Base-by-base conservation (phyloP, 805 yeast species). In the Candida andamanensis region DNA sequence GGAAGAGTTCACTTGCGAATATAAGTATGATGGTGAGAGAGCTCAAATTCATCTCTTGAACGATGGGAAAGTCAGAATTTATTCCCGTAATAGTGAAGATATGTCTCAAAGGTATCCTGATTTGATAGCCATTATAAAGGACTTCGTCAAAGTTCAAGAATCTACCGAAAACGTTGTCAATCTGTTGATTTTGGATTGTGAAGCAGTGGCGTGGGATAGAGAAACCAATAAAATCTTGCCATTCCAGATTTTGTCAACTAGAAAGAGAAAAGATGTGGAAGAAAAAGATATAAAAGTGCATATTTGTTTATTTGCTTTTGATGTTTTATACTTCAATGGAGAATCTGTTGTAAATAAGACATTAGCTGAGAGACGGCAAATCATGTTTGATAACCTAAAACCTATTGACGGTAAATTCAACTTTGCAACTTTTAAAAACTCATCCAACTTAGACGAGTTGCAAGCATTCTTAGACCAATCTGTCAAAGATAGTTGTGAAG, bases 91-190 rank as follows among this genome's bases (percentile, higher is more conserved):
- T 57, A 85, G 95, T 31, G 98, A 92, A 60, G 90, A 92, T 56
- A 92, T 92, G 98, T 81, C 95, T 0, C 86, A 84, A 51, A 66
- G 96, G 50, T 92, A 92, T 53, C 98, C 98, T 0, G 98, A 92
- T 57, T 73, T 92, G 39, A 63, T 83, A 10, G 69, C 78, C 1
- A 77, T 84, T 26, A 69, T 85, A 13, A 72, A 74, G 26, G 80
- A 79, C 24, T 77, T 80, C 37, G 49, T 77, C 24, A 59, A 61
- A 16, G 52, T 42, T 4, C 56, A 56, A 19, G 45, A 41, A 11
- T 42, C 35, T 8, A 36, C 47, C 1, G 40, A 49, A 1, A 67
- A 76, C 1, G 59, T 61, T 24, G 30, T 42, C 12, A 32, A 32
- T 15, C 29, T 32, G 10, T 67, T 90, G 55, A 86, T 92, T 37